Conservation (phyloP, 192 early-diverging fungal genomes). For the Coemansia sp. region DNA sequence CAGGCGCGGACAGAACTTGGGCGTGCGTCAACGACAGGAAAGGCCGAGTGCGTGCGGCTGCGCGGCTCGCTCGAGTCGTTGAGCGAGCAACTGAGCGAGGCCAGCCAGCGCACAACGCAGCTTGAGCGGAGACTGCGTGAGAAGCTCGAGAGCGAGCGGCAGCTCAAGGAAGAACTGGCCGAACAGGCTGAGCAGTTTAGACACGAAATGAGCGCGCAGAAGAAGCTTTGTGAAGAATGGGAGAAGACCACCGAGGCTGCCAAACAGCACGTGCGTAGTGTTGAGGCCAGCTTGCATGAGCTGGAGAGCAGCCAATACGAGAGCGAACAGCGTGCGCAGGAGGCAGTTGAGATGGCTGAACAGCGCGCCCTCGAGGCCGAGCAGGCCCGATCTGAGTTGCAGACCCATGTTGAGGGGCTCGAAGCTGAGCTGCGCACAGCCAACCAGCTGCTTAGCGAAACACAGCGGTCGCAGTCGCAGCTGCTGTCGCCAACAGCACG, state of each 20-base stretch:
- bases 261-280: constrained; percentile 56
- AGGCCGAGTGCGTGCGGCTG: constrained; percentile 56
- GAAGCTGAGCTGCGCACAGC: constrained; percentile 32
- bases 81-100: constrained; percentile 49
- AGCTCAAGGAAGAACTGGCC: constrained; percentile 14
- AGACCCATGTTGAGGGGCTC: constrained; percentile 7
- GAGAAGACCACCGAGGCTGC: constrained; percentile 18
- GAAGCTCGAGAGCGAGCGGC: constrained; percentile 52
- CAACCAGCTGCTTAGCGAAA: constrained; percentile 30
- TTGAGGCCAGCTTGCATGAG: constrained; percentile 54
- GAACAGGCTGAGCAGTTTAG: constrained; percentile 12
- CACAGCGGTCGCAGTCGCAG: constrained; percentile 12
- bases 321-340: constrained; percentile 38
- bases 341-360: constrained; percentile 22
- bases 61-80: constrained; percentile 58
- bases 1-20: constrained; percentile 37
- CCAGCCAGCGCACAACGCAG: constrained; percentile 41
- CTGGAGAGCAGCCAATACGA: constrained; percentile 52
- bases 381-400: not conserved
- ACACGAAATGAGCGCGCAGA: constrained; percentile 20
- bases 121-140: constrained; percentile 53
- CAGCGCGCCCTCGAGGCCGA: constrained; percentile 28
- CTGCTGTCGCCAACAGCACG: constrained; percentile 61
- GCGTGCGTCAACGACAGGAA: constrained; percentile 13
- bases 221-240: constrained; percentile 12